Conservation (phyloP, 208 protist species). For the Baffinella frigidus region DNA sequence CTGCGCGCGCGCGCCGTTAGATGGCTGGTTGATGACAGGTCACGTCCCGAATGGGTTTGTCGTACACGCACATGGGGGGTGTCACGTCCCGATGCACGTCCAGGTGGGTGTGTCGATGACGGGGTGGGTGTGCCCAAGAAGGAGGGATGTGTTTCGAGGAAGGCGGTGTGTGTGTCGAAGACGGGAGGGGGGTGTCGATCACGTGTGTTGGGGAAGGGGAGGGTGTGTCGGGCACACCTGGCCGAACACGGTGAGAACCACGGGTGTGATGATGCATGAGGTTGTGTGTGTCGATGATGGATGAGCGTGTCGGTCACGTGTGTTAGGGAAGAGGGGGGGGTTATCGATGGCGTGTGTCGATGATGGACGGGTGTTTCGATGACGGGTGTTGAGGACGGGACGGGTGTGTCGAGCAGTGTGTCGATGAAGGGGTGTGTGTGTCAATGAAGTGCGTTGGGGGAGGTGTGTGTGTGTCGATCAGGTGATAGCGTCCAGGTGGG, state of each 20-base stretch:
- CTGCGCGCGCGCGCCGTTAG: background rate
- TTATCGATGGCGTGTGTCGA: background rate
- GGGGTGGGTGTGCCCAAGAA: background rate
- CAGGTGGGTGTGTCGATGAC: background rate
- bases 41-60: too few species aligned
- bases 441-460: background rate
- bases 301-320: too few species aligned
- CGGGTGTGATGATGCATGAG: too few species aligned
- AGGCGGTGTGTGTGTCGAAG: background rate
- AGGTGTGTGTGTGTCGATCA: background rate
- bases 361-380: too few species aligned
- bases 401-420: background rate
- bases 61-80: too few species aligned
- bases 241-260: background rate
- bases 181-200: background rate
- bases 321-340: background rate
- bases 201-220: background rate
- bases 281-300: too few species aligned
- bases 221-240: background rate
- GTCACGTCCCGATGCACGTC: background rate
- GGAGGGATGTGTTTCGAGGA: background rate
- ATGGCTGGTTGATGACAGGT: too few species aligned
- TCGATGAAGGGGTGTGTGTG: background rate
- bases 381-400: background rate
- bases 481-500: too few species aligned